Percentiles rank a stretch among this genome's conserved stretches.
phyloP scores from a whole-genome alignment of 148 eudicot genomes.

The Arctostaphylos glauca region DNA sequence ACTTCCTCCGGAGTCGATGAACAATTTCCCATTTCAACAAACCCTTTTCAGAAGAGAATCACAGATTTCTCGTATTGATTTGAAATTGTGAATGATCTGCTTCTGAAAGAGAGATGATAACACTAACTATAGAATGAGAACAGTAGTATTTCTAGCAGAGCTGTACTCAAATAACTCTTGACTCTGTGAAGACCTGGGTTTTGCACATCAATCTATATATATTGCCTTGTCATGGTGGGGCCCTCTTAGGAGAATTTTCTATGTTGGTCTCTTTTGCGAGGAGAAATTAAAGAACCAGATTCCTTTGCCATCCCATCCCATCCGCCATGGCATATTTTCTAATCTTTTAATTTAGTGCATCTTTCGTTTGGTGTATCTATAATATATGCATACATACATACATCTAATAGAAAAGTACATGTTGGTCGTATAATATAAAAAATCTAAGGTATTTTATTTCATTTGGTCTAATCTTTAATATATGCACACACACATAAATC shows the following conservation, averaged over 20 bases:
- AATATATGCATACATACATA: not conserved
- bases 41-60: not conserved
- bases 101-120: not conserved
- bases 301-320: constrained; percentile 16
- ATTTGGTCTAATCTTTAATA: not conserved
- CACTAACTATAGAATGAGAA: not conserved
- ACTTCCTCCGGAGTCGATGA: constrained; percentile 25
- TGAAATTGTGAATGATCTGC: not conserved
- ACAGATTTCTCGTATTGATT: not conserved
- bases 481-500: not conserved
- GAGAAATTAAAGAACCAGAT: constrained; percentile 19
- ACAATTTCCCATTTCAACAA: constrained; percentile 29
- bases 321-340: not conserved
- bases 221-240: not conserved
- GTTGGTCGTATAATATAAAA: not conserved
- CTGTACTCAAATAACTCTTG: not conserved
- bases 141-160: not conserved
- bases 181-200: not conserved
- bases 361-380: not conserved
- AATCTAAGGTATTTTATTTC: not conserved
- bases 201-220: not conserved
- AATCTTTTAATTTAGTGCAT: not conserved
- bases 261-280: not conserved
- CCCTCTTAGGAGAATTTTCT: not conserved
- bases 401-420: not conserved